Percentiles rank a stretch among this genome's conserved stretches.
These are phyloP conservation scores for Colletotrichum tropicale DNA, from an alignment of 2,329 filamentous ascomycete species.

Conservation along the genomic window DNA sequence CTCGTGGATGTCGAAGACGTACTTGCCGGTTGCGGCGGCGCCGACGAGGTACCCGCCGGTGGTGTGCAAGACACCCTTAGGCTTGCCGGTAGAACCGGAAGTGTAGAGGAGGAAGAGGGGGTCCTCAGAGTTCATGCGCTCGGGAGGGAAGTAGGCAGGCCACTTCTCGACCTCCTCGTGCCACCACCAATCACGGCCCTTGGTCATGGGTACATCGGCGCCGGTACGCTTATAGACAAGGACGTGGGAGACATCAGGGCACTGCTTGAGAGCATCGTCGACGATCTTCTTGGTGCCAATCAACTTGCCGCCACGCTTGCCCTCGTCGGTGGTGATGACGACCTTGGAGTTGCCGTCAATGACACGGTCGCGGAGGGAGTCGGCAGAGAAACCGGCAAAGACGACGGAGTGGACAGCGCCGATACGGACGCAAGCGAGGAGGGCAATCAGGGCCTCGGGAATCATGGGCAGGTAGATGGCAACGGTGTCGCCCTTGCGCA, in stretches of 20 bases:
- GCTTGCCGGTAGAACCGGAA: constrained; percentile 96
- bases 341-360: constrained; percentile 89
- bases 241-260: constrained; percentile 83
- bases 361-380: constrained; percentile 94
- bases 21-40: constrained; percentile 92
- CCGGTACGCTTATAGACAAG: constrained; percentile 96
- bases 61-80: constrained; percentile 98
- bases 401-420: constrained; percentile 97
- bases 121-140: constrained; percentile 90
- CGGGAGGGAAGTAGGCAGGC: constrained; percentile 88
- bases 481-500: constrained; percentile 96
- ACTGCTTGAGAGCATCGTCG: constrained; percentile 95
- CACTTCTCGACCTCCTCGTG: constrained; percentile 98
- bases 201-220: constrained; percentile 88
- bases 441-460: constrained; percentile 89
- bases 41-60: constrained; percentile 95
- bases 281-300: constrained; percentile 99
- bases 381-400: constrained; percentile 96
- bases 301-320: constrained; percentile 95
- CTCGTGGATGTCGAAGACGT: constrained; percentile 97
- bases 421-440: constrained; percentile 90
- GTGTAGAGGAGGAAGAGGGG: constrained; percentile 98
- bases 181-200: constrained; percentile 95
- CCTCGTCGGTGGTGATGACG: constrained; percentile 96
- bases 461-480: constrained; percentile 99